These are phyloP conservation scores for Meyerozyma sp. DNA, from an alignment of 1,139 yeast species.

Conservation along the genomic window DNA sequence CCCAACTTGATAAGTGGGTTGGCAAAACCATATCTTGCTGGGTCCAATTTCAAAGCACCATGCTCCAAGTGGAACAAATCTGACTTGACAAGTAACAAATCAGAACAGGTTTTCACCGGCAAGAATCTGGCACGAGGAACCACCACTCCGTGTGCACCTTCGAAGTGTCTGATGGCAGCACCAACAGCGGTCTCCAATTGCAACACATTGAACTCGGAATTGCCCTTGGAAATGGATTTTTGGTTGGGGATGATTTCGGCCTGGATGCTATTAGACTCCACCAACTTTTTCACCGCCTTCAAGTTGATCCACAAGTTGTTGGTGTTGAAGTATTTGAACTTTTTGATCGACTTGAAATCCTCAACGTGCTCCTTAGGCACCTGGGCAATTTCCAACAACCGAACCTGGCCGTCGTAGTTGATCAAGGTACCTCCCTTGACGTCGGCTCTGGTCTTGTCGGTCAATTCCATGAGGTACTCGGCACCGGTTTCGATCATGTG, in stretches of 20 bases:
- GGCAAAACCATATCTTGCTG: conserved; percentile 77
- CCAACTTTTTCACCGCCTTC: conserved; percentile 87
- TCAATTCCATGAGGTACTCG: conserved; percentile 96
- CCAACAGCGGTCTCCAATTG: conserved; percentile 99
- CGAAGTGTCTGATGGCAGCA: conserved; percentile 96
- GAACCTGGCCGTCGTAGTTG: conserved; percentile 90
- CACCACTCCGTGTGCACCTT: conserved; percentile 95
- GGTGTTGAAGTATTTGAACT: conserved; percentile 96
- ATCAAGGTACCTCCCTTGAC: conserved; percentile 99
- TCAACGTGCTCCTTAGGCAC: conserved; percentile 98
- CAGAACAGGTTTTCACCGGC: conserved; percentile 97
- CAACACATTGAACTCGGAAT: conserved; percentile 74
- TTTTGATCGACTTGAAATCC: conserved; percentile 95
- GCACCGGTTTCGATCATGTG: conserved; percentile 91
- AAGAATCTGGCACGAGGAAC: conserved; percentile 97
- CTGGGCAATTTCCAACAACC: conserved; percentile 95
- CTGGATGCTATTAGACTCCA: conserved; percentile 76
- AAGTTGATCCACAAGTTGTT: conserved; percentile 96
- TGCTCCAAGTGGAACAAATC: conserved; percentile 88
- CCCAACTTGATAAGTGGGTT: conserved; percentile 96
- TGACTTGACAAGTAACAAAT: conserved; percentile 89
- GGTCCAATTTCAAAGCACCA: conserved; percentile 83
- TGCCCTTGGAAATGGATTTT: conserved; percentile 75
- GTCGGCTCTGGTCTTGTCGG: conserved; percentile 98
- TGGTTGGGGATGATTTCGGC: conserved; percentile 94